Evolutionary conservation across 352 stramenopile genomes (phyloP).

Genomic region (Blastocystis sp.): DNA sequence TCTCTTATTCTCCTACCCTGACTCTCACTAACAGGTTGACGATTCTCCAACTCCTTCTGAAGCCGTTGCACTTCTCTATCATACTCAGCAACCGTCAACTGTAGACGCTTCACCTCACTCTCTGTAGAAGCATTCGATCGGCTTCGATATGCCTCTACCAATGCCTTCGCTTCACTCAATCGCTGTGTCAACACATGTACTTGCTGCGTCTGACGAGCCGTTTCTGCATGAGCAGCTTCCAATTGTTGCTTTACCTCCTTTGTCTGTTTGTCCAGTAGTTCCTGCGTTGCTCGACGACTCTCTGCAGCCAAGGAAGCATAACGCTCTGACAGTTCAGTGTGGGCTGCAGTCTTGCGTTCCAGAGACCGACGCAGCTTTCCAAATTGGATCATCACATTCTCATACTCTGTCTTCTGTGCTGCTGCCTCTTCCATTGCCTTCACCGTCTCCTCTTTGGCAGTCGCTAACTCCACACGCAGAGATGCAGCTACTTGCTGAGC

Average conservation of each 20-base stretch:
- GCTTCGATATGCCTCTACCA: slow-evolving; percentile 7
- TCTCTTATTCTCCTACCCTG: neutral
- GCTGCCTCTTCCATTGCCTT: neutral
- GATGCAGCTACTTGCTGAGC: neutral
- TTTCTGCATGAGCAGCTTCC: neutral
- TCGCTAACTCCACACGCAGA: neutral
- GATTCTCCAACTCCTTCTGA: neutral
- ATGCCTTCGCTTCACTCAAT: neutral
- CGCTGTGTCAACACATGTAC: neutral
- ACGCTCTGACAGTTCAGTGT: neutral
- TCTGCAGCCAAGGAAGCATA: slow-evolving; percentile 2
- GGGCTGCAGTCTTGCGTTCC: neutral
- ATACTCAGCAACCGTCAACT: slow-evolving; percentile 14
- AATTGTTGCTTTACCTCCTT: neutral
- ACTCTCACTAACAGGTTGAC: neutral
- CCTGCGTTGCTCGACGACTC: neutral
- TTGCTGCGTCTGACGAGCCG: neutral
- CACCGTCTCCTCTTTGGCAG: neutral
- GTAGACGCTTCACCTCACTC: neutral
- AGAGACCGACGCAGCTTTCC: neutral
- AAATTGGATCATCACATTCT: slow-evolving; percentile 12
- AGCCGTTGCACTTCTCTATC: slow-evolving; percentile 4
- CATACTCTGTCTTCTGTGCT: neutral
- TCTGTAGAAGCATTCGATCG: neutral
- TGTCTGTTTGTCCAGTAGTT: neutral